Base-by-base conservation (phyloP, 768 basidiomycete species). In the Naganishia kalamii region DNA sequence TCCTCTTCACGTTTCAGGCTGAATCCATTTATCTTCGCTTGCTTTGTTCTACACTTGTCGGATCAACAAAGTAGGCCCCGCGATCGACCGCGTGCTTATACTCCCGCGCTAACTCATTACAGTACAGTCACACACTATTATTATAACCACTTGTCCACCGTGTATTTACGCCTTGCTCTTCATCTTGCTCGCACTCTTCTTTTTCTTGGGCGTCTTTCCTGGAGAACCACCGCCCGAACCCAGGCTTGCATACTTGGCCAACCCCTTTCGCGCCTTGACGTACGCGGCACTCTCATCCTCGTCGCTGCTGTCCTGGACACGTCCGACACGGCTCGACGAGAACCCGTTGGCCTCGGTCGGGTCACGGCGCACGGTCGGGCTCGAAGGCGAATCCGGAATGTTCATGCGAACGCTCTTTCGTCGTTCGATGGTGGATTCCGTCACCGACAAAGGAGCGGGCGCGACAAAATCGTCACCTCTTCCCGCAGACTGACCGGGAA, bases 371-470 rank as follows among this genome's bases (percentile, higher is more conserved):
- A 67, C 51, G 25, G 68, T 71, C 0, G 69, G 65, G 21, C 47
- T 37, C 13, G 67, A 63, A 15, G 69, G 50, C 13, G 76, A 73
- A 59, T 73, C 75, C 4, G 76, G 76, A 17, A 72, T 73, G 17
- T 66, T 69, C 70, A 77, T 76, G 25, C 76, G 51, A 3, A 77
- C 76, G 4, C 69, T 70, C 60, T 77, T 77, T 33, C 74, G 40
- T 43, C 74, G 61, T 25, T 65, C 47, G n/a, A 75, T 49, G 11
- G 50, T 60, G 8, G 60, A 54, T n/a, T 33, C 67, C 21, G 62
- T 52, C 1, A 49, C 43, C 12, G 66, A 63, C 11, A 57, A 19
- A 21, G 62, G 48, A 63, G 50, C 62, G 21, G 47, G 25, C 7
- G 61, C n/a, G 25, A 65, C 66, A 17, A 27, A 47, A 7, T 63